A percentile compares a stretch with the other conserved stretches of the same genome.
Conservation (phyloP, 2,329 filamentous ascomycete genomes). For the Sporothrix pallida region DNA sequence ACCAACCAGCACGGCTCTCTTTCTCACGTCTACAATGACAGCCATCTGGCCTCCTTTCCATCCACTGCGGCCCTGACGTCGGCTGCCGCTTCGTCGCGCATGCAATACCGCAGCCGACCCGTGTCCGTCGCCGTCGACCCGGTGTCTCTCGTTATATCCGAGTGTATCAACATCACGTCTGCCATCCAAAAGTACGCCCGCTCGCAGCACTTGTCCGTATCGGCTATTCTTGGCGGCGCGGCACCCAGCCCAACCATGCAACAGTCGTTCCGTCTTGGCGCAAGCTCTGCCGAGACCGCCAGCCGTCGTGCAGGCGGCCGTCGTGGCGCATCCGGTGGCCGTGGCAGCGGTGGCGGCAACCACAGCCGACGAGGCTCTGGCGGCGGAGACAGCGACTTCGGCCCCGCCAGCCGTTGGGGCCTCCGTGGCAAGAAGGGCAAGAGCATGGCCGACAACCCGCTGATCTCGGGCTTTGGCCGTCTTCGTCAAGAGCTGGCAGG, state of each 20-base stretch:
- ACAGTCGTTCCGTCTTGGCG: constrained; percentile 41
- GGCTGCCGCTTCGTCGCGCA: constrained; percentile 48
- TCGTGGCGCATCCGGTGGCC: not conserved
- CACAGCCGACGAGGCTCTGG: constrained; percentile 58
- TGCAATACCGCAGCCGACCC: constrained; percentile 65
- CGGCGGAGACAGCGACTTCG: constrained; percentile 50
- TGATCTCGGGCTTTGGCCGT: constrained; percentile 93
- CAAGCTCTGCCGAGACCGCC: not conserved
- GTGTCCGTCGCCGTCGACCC: constrained; percentile 87
- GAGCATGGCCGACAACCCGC: constrained; percentile 95
- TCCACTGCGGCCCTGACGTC: constrained; percentile 17
- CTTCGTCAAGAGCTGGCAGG: constrained; percentile 85
- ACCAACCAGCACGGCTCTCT: not conserved
- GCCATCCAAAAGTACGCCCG: constrained; percentile 97
- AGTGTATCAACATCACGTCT: constrained; percentile 98
- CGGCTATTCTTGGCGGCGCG: constrained; percentile 85
- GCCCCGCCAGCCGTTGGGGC: constrained; percentile 85
- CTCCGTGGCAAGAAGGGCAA: constrained; percentile 93
- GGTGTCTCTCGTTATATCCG: constrained; percentile 91
- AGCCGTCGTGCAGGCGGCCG: constrained; percentile 31
- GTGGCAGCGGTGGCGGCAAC: constrained; percentile 51
- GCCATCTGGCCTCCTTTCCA: not conserved
- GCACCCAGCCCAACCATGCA: constrained; percentile 57
- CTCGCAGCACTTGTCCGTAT: constrained; percentile 94
- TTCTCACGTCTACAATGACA: not conserved